These are phyloP conservation scores for Sclerotinia sclerotiorum DNA, from an alignment of 2,329 filamentous ascomycete genomes.

Conservation along the genomic window DNA sequence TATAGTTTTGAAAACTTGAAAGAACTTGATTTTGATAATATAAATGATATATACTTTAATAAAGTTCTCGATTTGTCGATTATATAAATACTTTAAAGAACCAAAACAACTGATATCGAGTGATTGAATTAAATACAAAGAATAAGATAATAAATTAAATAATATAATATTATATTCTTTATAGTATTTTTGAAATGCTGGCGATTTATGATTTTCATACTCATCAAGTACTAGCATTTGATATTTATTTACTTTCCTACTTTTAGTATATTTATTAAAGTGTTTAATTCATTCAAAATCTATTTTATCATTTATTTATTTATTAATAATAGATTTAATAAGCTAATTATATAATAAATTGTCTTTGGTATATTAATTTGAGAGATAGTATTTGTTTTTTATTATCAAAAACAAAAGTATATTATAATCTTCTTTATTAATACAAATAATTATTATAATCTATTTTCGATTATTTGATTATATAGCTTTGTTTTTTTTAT, in stretches of 20 bases:
- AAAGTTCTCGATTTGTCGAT: background rate
- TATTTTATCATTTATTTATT: constrained; percentile 39
- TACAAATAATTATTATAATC: constrained; percentile 32
- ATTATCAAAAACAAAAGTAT: constrained; percentile 36
- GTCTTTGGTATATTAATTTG: constrained; percentile 25
- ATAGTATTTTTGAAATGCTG: constrained; percentile 27
- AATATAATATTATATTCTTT: constrained; percentile 40
- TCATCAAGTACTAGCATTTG: constrained; percentile 25
- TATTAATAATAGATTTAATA: constrained; percentile 39
- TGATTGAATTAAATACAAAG: background rate
- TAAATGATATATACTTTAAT: background rate
- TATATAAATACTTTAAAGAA: background rate
- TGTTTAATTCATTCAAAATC: constrained; percentile 42
- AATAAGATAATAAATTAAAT: background rate
- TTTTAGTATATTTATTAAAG: constrained; percentile 23
- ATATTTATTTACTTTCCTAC: constrained; percentile 20
- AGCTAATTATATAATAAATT: constrained; percentile 37
- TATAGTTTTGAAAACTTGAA: background rate
- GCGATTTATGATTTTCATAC: constrained; percentile 14
- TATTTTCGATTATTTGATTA: constrained; percentile 35
- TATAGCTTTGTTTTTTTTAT: constrained; percentile 23
- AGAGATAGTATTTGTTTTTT: constrained; percentile 17
- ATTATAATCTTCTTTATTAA: constrained; percentile 30
- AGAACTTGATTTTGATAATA: background rate
- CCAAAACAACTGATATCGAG: background rate